These are phyloP conservation scores for Solanum chmielewskii DNA, from an alignment of 257 asterid species.

Conservation along the genomic window DNA sequence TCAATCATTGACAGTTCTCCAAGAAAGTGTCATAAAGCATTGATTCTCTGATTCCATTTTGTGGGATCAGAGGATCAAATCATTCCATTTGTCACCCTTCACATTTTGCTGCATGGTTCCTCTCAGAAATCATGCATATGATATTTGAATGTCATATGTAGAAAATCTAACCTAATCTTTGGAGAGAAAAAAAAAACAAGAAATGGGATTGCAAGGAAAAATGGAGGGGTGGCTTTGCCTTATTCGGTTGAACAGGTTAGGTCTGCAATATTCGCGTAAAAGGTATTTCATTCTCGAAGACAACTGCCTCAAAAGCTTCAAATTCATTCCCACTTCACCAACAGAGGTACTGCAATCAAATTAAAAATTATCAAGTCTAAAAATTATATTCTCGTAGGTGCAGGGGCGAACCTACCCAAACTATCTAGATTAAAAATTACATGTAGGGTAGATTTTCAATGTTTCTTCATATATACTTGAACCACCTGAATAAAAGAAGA, in stretches of 20 bases:
- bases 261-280: conserved; percentile 76
- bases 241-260: conserved; percentile 65
- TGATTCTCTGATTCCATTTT: conserved; percentile 70
- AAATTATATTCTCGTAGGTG: background rate
- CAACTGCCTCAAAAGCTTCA: conserved; percentile 77
- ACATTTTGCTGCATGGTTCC: background rate
- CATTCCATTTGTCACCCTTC: conserved; percentile 24
- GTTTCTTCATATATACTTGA: background rate
- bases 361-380: too few species aligned
- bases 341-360: conserved; percentile 31
- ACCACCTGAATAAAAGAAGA: background rate
- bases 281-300: conserved; percentile 77
- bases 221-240: conserved; percentile 89
- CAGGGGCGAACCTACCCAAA: background rate
- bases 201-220: conserved; percentile 41
- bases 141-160: background rate
- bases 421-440: background rate
- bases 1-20: background rate
- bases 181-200: background rate
- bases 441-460: background rate
- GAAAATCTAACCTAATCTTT: background rate
- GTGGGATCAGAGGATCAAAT: conserved; percentile 62
- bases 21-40: background rate
- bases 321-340: conserved; percentile 48
- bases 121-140: background rate